Evolutionary conservation across 2,329 filamentous ascomycete genomes (phyloP), one percentile per base, ranked within the genome.

Genomic region (Venturia asperata): DNA sequence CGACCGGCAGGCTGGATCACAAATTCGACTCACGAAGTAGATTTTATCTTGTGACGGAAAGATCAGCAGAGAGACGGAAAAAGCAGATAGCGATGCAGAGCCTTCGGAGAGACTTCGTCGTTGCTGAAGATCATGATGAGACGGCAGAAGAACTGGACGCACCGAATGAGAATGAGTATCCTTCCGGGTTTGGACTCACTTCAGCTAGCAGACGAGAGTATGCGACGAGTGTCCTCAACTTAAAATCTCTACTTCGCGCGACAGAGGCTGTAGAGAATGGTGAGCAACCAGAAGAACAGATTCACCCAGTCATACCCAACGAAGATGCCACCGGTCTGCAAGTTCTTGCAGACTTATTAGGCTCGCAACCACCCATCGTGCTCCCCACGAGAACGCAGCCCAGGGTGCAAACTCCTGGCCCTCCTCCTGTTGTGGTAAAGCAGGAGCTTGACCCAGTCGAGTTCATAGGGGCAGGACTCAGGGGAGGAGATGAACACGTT

Each of bases 21-120:
- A 75, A 72, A 49, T 77, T 72, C 63, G 75, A 76, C 41, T 78
- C 76, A 45, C 75, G 77, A 42, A 78, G 76, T 67, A 70, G 76
- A 52, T 75, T 73, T 11, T 77, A 75, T 60, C 69, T 78, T 24
- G 74, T 77, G 62, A 74, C 74, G 3, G 74, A 78, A 55, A 65
- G 21, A 45, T 43, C 47, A 10, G 56, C 17, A 39, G 27, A 65
- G 3, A 39, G 34, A 24, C 45, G 41, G 3, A 19, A 45, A 21
- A 30, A 30, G 24, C 64, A 55, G 27, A 42, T 56, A 24, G 24
- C 34, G 17, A 24, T 64, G 34, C 47, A 58, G 34, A 58, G 21
- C 11, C 30, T 52, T 19, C 37, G 60, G 37, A 56, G n/a, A 58
- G 24, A 64, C 27, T 47, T 58, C 49, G 39, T 49, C 30, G 49